phyloP scores from a whole-genome alignment of 441 rosid genomes.

The Codiaeum variegatum region DNA sequence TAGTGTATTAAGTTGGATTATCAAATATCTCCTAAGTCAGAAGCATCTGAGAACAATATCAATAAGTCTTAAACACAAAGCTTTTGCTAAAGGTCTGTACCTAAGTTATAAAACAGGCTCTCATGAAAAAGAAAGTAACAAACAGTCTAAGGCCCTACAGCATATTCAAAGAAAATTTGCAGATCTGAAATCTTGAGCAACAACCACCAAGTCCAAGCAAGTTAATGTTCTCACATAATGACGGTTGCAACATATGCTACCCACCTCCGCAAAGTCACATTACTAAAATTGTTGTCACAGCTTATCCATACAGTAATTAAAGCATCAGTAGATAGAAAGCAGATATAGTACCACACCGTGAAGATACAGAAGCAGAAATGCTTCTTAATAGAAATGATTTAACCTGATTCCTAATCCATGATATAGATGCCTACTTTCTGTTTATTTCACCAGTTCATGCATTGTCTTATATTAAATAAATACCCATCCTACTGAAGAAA shows the following conservation, averaged over 20 bases:
- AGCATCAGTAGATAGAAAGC: background rate
- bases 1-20: too few species aligned
- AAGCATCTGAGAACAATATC: conserved; percentile 16
- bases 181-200: background rate
- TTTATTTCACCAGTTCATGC: background rate
- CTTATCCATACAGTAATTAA: background rate
- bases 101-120: background rate
- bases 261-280: background rate
- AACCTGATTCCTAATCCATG: background rate
- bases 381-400: background rate
- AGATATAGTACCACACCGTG: background rate
- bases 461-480: background rate
- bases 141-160: background rate
- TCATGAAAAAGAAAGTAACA: background rate
- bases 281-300: background rate
- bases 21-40: too few species aligned
- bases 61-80: background rate
- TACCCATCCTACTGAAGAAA: background rate
- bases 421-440: background rate
- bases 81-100: background rate
- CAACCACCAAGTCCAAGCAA: conserved; percentile 1
- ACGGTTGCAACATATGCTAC: background rate
- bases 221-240: background rate
- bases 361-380: background rate
- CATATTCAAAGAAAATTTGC: background rate